Conservation (phyloP, 768 basidiomycete species). For the Lactarius hengduanensis region DNA sequence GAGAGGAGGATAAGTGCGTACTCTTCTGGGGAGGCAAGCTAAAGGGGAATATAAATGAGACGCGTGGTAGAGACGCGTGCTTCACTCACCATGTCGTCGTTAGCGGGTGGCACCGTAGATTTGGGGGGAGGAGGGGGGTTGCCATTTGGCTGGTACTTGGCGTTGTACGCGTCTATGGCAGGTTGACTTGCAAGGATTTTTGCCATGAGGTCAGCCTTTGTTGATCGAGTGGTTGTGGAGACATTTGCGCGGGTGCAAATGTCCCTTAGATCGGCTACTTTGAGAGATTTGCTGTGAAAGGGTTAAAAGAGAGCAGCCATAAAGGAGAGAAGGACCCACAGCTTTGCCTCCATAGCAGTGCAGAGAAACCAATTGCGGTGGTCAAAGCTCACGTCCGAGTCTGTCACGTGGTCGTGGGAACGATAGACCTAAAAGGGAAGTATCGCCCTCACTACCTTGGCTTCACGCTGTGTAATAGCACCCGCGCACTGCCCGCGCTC, state of each 20-base stretch:
- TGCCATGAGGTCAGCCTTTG: conserved; percentile 65
- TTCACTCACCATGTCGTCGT: conserved; percentile 36
- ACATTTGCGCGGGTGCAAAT: conserved; percentile 55
- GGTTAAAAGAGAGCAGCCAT: conserved; percentile 7
- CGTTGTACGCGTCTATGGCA: conserved; percentile 52
- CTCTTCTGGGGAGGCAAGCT: conserved; percentile 38
- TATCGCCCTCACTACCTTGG: too few relatives aligned
- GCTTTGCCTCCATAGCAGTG: conserved; percentile 41
- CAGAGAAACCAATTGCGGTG: not conserved
- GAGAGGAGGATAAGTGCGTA: conserved; percentile 25
- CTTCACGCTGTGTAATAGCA: not conserved
- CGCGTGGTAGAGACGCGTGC: conserved; percentile 8
- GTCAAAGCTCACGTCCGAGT: not conserved
- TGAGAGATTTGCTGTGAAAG: conserved; percentile 55
- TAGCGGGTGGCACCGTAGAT: conserved; percentile 13
- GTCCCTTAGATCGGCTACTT: conserved; percentile 66
- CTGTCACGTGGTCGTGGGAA: not conserved
- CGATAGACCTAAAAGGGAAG: not conserved
- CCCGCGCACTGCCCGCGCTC: not conserved
- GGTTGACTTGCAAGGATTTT: conserved; percentile 53
- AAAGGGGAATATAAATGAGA: conserved; percentile 21
- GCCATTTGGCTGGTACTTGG: conserved; percentile 27
- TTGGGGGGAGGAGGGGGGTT: conserved; percentile 19
- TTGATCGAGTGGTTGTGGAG: conserved; percentile 52
- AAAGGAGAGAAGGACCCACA: conserved; percentile 33